Conservation (phyloP, 192 early-diverging fungal genomes). For the Cetraspora pellucida region DNA sequence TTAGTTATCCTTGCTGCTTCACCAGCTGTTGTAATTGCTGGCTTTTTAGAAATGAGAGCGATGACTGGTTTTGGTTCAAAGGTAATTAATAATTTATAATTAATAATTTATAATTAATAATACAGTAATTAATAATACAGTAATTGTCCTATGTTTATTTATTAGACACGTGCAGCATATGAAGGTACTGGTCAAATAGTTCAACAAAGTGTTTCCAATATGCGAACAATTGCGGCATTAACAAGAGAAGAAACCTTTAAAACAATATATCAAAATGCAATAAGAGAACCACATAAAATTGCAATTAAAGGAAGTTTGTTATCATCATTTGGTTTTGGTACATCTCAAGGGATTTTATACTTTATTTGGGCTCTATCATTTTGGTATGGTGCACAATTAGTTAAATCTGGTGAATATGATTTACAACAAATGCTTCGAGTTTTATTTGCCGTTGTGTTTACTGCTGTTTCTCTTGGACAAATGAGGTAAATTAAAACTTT, state of each 20-base stretch:
- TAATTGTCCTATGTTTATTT: conserved; percentile 18
- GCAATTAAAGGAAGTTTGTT: conserved; percentile 65
- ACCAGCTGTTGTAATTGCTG: conserved; percentile 40
- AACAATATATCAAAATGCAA: conserved; percentile 58
- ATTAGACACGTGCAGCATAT: conserved; percentile 68
- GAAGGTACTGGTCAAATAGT: conserved; percentile 79
- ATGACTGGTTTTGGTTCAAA: conserved; percentile 38
- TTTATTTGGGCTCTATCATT: conserved; percentile 75
- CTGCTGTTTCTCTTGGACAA: conserved; percentile 64
- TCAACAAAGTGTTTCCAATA: conserved; percentile 78
- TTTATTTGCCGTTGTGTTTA: conserved; percentile 79
- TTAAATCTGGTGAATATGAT: conserved; percentile 51
- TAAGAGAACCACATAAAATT: conserved; percentile 65
- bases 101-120: not conserved
- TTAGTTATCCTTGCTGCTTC: conserved; percentile 24
- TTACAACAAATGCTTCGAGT: conserved; percentile 63
- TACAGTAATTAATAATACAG: not conserved
- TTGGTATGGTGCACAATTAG: conserved; percentile 71
- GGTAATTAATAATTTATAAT: not conserved
- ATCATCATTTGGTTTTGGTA: conserved; percentile 69
- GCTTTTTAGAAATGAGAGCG: conserved; percentile 51
- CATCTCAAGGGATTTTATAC: conserved; percentile 70
- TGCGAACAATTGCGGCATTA: conserved; percentile 83
- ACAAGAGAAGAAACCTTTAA: conserved; percentile 73
- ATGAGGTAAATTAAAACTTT: conserved; percentile 41